A percentile compares a stretch with the other conserved stretches of the same genome.
phyloP scores from a whole-genome alignment of 2,329 filamentous ascomycete genomes.

The Aspergillus ochraceus region DNA sequence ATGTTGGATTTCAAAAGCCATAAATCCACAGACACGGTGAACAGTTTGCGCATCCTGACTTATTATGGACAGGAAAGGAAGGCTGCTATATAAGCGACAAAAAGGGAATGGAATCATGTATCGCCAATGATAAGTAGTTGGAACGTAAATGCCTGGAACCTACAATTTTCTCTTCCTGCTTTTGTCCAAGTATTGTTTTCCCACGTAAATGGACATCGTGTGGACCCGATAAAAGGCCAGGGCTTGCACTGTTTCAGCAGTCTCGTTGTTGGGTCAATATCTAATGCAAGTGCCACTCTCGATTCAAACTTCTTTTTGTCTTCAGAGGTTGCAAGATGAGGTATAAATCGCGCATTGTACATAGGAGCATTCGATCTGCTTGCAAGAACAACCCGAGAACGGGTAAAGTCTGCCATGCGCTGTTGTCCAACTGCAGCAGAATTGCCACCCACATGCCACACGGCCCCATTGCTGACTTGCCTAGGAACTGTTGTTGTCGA shows the following conservation, averaged over 20 bases:
- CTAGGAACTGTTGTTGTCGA: slow-evolving; percentile 27
- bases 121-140: neutral
- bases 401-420: slow-evolving; percentile 55
- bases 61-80: neutral
- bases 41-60: neutral
- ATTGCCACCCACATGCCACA: slow-evolving; percentile 77
- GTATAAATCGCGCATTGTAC: slow-evolving; percentile 58
- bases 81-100: neutral
- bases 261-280: slow-evolving; percentile 69
- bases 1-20: neutral
- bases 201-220: slow-evolving; percentile 36
- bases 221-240: slow-evolving; percentile 21
- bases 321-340: slow-evolving; percentile 53
- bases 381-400: slow-evolving; percentile 63
- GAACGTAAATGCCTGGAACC: slow-evolving; percentile 19
- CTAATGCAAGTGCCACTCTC: slow-evolving; percentile 75
- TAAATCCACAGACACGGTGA: neutral
- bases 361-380: slow-evolving; percentile 71
- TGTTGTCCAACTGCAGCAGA: slow-evolving; percentile 53
- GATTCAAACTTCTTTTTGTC: slow-evolving; percentile 69
- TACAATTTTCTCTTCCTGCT: slow-evolving; percentile 32
- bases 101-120: neutral
- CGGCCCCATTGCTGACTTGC: slow-evolving; percentile 65
- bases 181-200: slow-evolving; percentile 41
- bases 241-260: slow-evolving; percentile 59